phyloP scores from a whole-genome alignment of 2,329 filamentous ascomycete genomes.

The Cadophora malorum region DNA sequence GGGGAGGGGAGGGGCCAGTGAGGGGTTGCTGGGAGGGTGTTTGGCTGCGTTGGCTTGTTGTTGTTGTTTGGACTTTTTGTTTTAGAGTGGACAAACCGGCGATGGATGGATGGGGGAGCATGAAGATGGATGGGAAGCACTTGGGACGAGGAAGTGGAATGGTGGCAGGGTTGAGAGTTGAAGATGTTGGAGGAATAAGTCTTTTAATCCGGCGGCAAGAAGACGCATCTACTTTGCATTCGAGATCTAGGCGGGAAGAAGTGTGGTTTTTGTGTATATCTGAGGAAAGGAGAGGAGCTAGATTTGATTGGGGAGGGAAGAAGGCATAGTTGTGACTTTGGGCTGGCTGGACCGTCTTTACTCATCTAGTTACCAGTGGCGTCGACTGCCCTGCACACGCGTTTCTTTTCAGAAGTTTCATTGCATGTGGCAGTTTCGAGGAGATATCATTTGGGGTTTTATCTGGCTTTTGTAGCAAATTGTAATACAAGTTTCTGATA shows the following conservation, averaged over 20 bases:
- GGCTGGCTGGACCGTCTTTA: slow-evolving; percentile 27
- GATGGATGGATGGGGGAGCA: background rate
- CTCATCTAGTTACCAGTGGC: background rate
- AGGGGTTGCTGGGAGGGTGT: slow-evolving; percentile 51
- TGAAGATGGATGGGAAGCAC: background rate
- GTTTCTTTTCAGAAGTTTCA: background rate
- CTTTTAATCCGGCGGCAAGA: background rate
- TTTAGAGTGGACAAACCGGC: slow-evolving; percentile 44
- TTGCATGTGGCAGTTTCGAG: slow-evolving; percentile 7
- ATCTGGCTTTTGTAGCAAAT: slow-evolving; percentile 3
- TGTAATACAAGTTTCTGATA: slow-evolving; percentile 18
- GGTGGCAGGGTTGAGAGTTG: background rate
- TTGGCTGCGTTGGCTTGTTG: slow-evolving; percentile 55
- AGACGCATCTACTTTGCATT: background rate
- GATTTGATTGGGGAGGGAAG: background rate
- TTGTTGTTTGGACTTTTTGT: slow-evolving; percentile 58
- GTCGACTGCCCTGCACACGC: background rate
- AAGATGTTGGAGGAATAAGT: background rate
- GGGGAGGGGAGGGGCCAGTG: too few relatives aligned
- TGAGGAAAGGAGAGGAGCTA: background rate
- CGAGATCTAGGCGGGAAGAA: background rate
- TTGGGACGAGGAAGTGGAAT: background rate
- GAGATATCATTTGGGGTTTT: background rate
- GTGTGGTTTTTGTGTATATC: background rate
- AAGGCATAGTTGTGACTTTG: background rate